Evolutionary conservation across 164 flowering plant species (phyloP).

Genomic region (Berberis thunbergii): DNA sequence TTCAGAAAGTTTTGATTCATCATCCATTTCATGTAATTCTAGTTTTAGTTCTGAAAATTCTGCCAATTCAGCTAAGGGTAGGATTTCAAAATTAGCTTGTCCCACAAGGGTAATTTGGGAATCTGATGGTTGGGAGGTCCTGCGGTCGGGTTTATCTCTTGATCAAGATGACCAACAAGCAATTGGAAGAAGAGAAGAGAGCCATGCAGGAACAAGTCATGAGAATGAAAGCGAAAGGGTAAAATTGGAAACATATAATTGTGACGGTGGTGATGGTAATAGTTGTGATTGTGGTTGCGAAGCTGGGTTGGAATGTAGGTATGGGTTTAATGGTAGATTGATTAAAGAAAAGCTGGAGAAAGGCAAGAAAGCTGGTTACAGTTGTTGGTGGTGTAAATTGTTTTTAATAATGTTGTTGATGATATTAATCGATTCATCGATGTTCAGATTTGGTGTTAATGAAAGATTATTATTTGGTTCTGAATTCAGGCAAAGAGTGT

Average conservation of each 20-base stretch:
- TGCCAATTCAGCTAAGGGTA: slow-evolving; percentile 17
- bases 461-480: background rate
- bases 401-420: background rate
- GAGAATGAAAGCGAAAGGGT: slow-evolving; percentile 16
- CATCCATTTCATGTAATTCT: slow-evolving; percentile 30
- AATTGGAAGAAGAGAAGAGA: slow-evolving; percentile 6
- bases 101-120: slow-evolving; percentile 42
- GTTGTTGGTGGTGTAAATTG: background rate
- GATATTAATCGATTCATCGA: background rate
- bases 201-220: slow-evolving; percentile 15
- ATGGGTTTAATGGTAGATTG: slow-evolving; percentile 7
- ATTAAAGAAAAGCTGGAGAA: background rate
- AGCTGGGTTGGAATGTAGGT: slow-evolving; percentile 16
- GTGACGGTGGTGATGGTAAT: slow-evolving; percentile 2
- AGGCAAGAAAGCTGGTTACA: background rate
- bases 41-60: background rate
- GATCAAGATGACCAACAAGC: background rate
- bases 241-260: slow-evolving; percentile 1
- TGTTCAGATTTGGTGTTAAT: background rate
- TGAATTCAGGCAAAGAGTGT: slow-evolving; percentile 1
- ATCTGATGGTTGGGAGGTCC: slow-evolving; percentile 47
- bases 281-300: slow-evolving; percentile 4
- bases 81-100: slow-evolving; percentile 37
- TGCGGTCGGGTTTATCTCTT: slow-evolving; percentile 8
- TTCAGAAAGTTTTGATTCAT: slow-evolving; percentile 10